Evolutionary conservation across 805 yeast species (phyloP).

Genomic region (Candida yuanshanica): DNA sequence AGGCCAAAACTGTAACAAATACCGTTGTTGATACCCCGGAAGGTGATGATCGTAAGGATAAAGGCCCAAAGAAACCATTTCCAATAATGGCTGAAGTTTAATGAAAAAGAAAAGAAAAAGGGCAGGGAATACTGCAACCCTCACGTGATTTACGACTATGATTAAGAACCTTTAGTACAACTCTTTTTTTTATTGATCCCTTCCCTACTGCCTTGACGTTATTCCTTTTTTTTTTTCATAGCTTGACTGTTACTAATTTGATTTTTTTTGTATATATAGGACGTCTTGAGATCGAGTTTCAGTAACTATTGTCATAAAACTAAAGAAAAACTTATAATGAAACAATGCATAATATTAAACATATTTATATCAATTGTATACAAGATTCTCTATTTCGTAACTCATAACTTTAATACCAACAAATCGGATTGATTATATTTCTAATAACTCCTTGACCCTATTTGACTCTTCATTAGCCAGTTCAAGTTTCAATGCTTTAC

Average conservation of each 20-base stretch:
- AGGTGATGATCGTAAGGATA: slow-evolving; percentile 37
- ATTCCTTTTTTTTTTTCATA: neutral
- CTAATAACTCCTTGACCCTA: slow-evolving; percentile 6
- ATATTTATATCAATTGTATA: neutral
- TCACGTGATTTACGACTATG: slow-evolving; percentile 2
- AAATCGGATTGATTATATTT: neutral
- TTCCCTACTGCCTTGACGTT: too few species aligned
- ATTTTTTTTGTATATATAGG: neutral
- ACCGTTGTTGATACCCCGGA: slow-evolving; percentile 61
- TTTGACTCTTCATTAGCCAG: slow-evolving; percentile 33
- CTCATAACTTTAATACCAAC: too few species aligned
- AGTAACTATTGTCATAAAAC: neutral
- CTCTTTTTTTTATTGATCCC: neutral
- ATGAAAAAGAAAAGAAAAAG: neutral
- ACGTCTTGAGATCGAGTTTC: neutral
- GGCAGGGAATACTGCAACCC: neutral
- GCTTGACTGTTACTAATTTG: neutral
- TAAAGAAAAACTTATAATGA: neutral
- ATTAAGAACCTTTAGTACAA: neutral
- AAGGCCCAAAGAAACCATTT: slow-evolving; percentile 27
- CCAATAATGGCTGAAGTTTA: slow-evolving; percentile 24
- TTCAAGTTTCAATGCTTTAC: slow-evolving; percentile 41
- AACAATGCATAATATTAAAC: neutral
- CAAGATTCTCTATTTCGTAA: neutral
- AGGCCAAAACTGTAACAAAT: slow-evolving; percentile 65